Base-by-base conservation (phyloP, 805 yeast species). In the Kuraishia hungarica region DNA sequence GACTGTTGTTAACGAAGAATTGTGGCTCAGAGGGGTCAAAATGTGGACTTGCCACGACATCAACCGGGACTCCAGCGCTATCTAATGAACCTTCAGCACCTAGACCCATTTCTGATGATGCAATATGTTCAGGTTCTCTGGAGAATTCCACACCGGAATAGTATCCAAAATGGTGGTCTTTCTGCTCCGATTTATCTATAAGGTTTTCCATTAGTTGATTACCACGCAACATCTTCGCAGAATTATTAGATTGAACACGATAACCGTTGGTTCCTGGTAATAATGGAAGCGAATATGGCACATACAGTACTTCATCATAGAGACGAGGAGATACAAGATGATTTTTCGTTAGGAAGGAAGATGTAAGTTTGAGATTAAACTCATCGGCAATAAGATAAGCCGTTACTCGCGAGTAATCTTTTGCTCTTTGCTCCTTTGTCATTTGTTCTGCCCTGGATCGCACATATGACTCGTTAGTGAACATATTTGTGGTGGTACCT, bases 21-120 rank as follows among this genome's bases (percentile, higher is more conserved):
- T 91, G 97, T 0, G 97, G 97, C 65, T 91, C 97, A 17, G 91
- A 83, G 0, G 97, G 97, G 67, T 91, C 90, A 67, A 89, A 89
- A n/a, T 85, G 83, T 23, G 51, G 51, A n/a, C 35, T n/a, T 23
- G 49, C 29, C 22, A 48, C 28, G 8, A 21, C 51, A 23, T 48
- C 51, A 17, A n/a, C 50, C 22, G 50, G 39, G 11, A n/a, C 39
- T 6, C 39, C 23, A 5, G 19, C 22, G 20, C n/a, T 23, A 29
- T 29, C 47, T 24, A 35, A 19, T 17, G 46, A 23, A 29, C 17
- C 47, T 43, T 13, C 51, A 51, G 23, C 78, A 56, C n/a, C n/a
- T n/a, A n/a, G n/a, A n/a, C 75, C 74, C 22, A 78, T 79, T 63
- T 81, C 83, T 58, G 78, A 86, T 0, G 81, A 78, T 0, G 86